These are phyloP conservation scores for Musa acuminata DNA, from an alignment of 176 grass and related monocot genomes.

Conservation along the genomic window DNA sequence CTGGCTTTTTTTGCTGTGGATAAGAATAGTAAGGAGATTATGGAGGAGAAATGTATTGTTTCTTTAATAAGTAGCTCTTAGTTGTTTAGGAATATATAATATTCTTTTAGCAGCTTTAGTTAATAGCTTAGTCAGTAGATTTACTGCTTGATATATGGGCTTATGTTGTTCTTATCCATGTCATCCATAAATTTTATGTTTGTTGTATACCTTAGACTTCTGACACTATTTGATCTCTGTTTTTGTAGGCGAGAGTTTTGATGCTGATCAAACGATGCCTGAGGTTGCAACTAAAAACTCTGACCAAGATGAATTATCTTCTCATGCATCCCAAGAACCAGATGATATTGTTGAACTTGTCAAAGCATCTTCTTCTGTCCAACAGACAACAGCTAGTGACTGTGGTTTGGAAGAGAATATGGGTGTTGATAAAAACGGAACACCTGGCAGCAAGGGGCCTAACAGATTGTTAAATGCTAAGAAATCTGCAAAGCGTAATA, in stretches of 20 bases:
- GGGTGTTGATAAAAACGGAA: constrained; percentile 10
- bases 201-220: neutral
- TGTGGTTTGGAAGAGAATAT: constrained; percentile 23
- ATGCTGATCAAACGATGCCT: constrained; percentile 20
- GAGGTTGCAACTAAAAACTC: constrained; percentile 41
- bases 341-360: constrained; percentile 55
- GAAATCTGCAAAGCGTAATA: constrained; percentile 64
- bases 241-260: constrained; percentile 28
- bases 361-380: constrained; percentile 43
- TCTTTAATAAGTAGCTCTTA: neutral
- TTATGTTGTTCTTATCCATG: neutral
- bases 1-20: neutral
- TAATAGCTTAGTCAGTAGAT: neutral
- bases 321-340: constrained; percentile 51
- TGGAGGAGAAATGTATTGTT: neutral
- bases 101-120: neutral
- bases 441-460: constrained; percentile 5
- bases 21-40: neutral
- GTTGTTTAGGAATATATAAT: neutral
- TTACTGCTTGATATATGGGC: neutral
- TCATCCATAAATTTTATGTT: neutral
- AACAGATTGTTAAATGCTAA: neutral
- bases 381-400: constrained; percentile 42
- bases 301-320: constrained; percentile 37
- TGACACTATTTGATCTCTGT: constrained; percentile 5